Evolutionary conservation across 495 filamentous ascomycete species (phyloP).

Genomic region (Cercophora newfieldiana): DNA sequence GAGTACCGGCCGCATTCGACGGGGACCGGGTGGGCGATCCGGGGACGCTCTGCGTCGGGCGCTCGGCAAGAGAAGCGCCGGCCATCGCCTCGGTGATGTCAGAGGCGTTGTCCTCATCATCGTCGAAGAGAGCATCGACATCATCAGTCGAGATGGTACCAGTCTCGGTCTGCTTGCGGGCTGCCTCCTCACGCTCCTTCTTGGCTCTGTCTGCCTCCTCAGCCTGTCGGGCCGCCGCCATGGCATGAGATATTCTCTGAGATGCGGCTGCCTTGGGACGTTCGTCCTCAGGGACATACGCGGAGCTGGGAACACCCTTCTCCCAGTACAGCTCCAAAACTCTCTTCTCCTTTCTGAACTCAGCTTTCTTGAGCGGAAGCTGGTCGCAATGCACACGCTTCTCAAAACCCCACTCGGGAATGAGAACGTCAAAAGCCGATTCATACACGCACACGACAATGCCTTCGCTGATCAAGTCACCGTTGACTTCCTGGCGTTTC

Average conservation of each 20-base stretch:
- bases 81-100: conserved; percentile 82
- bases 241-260: conserved; percentile 68
- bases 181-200: conserved; percentile 81
- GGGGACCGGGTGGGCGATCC: conserved; percentile 84
- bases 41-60: conserved; percentile 93
- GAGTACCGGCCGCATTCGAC: conserved; percentile 61
- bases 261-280: conserved; percentile 75
- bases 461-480: conserved; percentile 93
- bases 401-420: conserved; percentile 97
- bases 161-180: conserved; percentile 88
- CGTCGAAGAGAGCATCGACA: conserved; percentile 89
- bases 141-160: conserved; percentile 87
- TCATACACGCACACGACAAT: conserved; percentile 98
- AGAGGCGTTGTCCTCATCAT: conserved; percentile 85
- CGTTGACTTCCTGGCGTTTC: conserved; percentile 76
- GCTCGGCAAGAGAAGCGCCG: conserved; percentile 80
- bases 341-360: conserved; percentile 92
- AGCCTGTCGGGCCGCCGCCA: conserved; percentile 72
- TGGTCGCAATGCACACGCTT: conserved; percentile 99
- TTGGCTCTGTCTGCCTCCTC: conserved; percentile 76
- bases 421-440: conserved; percentile 96
- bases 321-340: conserved; percentile 98
- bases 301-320: conserved; percentile 95
- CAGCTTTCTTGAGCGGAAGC: conserved; percentile 95
- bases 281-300: conserved; percentile 96